A percentile compares a stretch with the other conserved stretches of the same genome.
Evolutionary conservation across 768 basidiomycete species (phyloP).

Genomic region (Suillus bovinus): DNA sequence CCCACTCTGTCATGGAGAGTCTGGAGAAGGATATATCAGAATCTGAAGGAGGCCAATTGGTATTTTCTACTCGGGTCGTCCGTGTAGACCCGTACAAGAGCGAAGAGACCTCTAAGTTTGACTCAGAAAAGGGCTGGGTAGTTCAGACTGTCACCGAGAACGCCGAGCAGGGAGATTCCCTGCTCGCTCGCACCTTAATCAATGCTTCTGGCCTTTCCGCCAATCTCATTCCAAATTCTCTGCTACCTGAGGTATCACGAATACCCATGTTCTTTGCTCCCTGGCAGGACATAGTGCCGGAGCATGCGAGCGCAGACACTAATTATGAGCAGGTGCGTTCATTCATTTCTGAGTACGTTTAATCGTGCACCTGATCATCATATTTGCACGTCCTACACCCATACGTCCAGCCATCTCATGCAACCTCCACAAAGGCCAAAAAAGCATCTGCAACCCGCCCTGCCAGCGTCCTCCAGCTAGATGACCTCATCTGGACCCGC

Average conservation of each 20-base stretch:
- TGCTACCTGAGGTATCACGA: slow-evolving; percentile 55
- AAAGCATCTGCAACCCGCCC: no score
- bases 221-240: slow-evolving; percentile 66
- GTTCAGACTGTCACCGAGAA: slow-evolving; percentile 73
- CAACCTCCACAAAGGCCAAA: no score
- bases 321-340: no score
- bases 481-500: no score
- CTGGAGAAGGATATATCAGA: slow-evolving; percentile 82
- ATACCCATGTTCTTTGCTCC: slow-evolving; percentile 82
- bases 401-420: no score
- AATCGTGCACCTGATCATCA: no score
- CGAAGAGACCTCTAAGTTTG: slow-evolving; percentile 26
- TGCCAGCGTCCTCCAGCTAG: no score
- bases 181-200: slow-evolving; percentile 75
- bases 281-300: no score
- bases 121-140: slow-evolving; percentile 76
- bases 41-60: slow-evolving; percentile 66
- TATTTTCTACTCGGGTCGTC: slow-evolving; percentile 79
- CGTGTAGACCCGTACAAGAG: slow-evolving; percentile 69
- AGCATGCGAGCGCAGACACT: no score
- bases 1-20: slow-evolving; percentile 79
- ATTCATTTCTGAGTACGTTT: no score
- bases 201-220: slow-evolving; percentile 82
- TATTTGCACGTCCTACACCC: no score
- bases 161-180: slow-evolving; percentile 52